phyloP scores from a whole-genome alignment of 2,329 filamentous ascomycete species.

The Fusarium acutatum region DNA sequence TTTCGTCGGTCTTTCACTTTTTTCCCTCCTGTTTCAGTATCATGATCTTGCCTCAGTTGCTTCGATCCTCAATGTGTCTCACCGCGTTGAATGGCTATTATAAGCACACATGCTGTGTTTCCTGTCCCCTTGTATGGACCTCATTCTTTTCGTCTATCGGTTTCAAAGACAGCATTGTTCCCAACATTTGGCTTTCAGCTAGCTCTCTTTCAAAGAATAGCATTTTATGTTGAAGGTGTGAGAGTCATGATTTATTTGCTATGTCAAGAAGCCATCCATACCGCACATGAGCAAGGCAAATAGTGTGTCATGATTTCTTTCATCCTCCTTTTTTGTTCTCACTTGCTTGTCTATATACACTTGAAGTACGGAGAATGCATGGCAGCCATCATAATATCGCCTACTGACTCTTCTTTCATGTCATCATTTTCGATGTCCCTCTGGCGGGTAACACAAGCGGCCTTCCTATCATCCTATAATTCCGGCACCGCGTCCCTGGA shows the following conservation, averaged over 20 bases:
- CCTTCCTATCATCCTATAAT: constrained; percentile 33
- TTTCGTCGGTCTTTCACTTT: constrained; percentile 10
- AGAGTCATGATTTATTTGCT: not conserved
- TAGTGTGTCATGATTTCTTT: not conserved
- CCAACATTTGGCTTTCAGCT: not conserved
- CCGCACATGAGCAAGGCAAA: not conserved
- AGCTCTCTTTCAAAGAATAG: not conserved
- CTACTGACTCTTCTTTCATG: constrained; percentile 21
- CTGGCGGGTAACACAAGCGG: constrained; percentile 20
- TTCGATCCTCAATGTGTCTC: not conserved
- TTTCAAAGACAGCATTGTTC: not conserved
- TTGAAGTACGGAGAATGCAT: constrained; percentile 25
- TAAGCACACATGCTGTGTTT: not conserved
- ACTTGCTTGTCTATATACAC: constrained; percentile 35
- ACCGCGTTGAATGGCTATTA: constrained; percentile 2
- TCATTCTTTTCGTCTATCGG: not conserved
- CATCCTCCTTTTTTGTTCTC: constrained; percentile 23
- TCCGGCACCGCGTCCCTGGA: constrained; percentile 12
- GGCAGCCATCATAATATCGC: constrained; percentile 32
- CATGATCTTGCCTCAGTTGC: not conserved
- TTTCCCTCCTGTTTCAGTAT: not conserved
- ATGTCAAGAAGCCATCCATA: not conserved
- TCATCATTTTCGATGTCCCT: constrained; percentile 19
- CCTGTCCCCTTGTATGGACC: not conserved
- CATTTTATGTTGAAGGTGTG: not conserved